Conservation (phyloP, 495 filamentous ascomycete genomes). For the Tuber umbilicatum region DNA sequence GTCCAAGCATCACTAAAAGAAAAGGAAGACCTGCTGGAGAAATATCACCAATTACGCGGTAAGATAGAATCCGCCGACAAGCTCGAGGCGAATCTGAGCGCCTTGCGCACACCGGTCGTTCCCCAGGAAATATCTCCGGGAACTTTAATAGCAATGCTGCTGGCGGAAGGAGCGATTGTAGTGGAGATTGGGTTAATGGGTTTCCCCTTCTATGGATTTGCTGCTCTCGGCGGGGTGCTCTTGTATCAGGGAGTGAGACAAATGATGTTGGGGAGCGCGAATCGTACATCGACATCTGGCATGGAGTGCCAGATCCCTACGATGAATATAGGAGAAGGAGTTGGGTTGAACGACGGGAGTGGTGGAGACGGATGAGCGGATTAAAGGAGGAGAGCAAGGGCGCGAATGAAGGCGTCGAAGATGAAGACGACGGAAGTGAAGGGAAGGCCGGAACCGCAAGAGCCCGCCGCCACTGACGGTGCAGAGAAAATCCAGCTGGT, state of each 20-base stretch:
- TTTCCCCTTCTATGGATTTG: neutral
- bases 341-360: neutral
- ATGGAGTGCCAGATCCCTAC: neutral
- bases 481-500: neutral
- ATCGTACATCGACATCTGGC: neutral
- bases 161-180: neutral
- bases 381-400: neutral
- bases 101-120: neutral
- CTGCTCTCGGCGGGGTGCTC: neutral
- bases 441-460: neutral
- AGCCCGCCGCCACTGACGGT: neutral
- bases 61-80: neutral
- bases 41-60: neutral
- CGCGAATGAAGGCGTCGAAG: neutral
- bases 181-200: neutral
- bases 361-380: neutral
- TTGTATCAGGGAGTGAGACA: neutral
- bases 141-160: neutral
- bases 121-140: neutral
- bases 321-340: neutral
- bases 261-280: neutral
- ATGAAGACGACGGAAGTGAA: neutral
- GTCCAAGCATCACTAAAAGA: neutral
- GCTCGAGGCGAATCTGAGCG: neutral
- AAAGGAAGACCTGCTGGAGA: neutral